These are phyloP conservation scores for Calocybe cyanea DNA, from an alignment of 768 basidiomycete genomes.

Conservation along the genomic window DNA sequence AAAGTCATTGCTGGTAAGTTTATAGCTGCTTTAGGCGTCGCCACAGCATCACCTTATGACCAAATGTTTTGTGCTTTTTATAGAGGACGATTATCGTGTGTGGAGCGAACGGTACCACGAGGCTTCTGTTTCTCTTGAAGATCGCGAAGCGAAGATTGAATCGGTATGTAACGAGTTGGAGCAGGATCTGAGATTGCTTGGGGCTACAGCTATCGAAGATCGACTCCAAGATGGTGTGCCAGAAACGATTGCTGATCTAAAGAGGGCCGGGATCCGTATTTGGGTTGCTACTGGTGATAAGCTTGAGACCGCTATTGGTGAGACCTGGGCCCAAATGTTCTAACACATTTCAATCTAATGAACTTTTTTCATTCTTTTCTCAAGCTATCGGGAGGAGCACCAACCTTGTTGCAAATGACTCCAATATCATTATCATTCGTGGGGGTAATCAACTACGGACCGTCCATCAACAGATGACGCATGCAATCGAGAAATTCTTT, in stretches of 20 bases:
- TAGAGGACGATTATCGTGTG: constrained; percentile 70
- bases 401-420: constrained; percentile 83
- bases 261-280: constrained; percentile 93
- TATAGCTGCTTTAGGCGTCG: background rate
- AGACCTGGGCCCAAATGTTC: too few species aligned
- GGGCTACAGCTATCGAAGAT: constrained; percentile 98
- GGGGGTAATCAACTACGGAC: constrained; percentile 62
- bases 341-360: too few species aligned
- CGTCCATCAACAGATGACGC: constrained; percentile 76
- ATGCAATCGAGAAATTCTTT: constrained; percentile 87
- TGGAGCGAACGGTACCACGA: constrained; percentile 83
- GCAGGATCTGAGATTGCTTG: constrained; percentile 72
- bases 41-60: constrained; percentile 1
- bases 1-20: constrained; percentile 67
- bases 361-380: background rate
- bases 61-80: constrained; percentile 5
- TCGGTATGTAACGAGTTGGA: constrained; percentile 79
- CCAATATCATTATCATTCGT: constrained; percentile 92
- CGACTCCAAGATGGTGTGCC: constrained; percentile 96
- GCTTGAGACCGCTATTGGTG: constrained; percentile 95
- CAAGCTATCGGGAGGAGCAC: constrained; percentile 95
- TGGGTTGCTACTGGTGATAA: constrained; percentile 99
- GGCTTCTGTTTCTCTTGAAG: constrained; percentile 73
- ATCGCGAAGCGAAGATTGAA: constrained; percentile 79
- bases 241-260: constrained; percentile 92